Percentiles rank a stretch among this genome's conserved stretches.
These are phyloP conservation scores for Carex littledalei DNA, from an alignment of 176 grass and related monocot genomes.

Conservation along the genomic window DNA sequence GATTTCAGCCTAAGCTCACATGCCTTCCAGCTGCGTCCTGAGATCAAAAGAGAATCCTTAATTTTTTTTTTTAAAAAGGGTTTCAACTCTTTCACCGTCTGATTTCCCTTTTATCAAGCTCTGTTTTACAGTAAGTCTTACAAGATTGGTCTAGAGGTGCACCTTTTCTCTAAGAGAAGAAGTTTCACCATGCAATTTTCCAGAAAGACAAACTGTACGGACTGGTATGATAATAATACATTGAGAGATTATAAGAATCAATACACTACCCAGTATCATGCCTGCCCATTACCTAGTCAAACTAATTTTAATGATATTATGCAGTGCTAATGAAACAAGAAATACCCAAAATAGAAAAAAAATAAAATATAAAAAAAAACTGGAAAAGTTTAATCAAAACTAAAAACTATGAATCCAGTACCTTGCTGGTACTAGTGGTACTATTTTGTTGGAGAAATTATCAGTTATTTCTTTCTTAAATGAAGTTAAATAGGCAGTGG, in stretches of 20 bases:
- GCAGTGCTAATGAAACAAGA: neutral
- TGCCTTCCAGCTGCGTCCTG: conserved; percentile 93
- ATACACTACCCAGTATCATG: neutral
- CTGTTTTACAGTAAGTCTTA: neutral
- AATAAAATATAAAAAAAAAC: neutral
- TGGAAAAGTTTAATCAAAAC: neutral
- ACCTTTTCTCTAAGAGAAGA: neutral
- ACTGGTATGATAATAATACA: neutral
- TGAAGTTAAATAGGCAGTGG: neutral
- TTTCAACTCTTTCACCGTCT: neutral
- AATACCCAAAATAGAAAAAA: neutral
- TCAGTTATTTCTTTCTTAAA: neutral
- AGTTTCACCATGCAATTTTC: neutral
- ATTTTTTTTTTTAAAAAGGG: neutral
- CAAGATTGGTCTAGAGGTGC: neutral
- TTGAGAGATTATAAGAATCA: neutral
- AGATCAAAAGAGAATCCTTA: conserved; percentile 3
- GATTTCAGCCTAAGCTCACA: conserved; percentile 87
- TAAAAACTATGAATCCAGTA: neutral
- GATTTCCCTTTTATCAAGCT: neutral
- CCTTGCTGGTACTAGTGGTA: neutral
- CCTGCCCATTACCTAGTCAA: neutral
- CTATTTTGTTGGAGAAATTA: neutral
- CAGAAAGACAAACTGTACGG: neutral
- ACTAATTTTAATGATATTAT: neutral